Evolutionary conservation across 768 basidiomycete genomes (phyloP), one percentile per base, ranked within the genome.

Genomic region (Tricholoma terreum): DNA sequence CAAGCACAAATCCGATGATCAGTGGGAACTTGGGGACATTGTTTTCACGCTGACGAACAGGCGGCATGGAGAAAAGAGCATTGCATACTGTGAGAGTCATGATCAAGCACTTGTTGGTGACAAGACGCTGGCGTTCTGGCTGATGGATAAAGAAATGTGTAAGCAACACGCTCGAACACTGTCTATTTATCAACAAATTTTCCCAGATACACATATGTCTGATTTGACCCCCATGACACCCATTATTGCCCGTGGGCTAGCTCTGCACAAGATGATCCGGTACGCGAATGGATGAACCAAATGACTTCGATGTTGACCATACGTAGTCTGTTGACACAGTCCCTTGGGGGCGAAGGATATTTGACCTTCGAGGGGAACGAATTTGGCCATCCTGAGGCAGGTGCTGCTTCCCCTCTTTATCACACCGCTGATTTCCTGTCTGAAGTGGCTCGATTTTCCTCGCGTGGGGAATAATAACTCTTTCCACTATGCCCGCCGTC

Each of bases 71-170:
- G 97, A 99, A 77, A 92, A 86, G 76, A 94, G 90, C 62, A 84
- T 99, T 51, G 92, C 94, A 0, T 94, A 93, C 55, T 90, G 89
- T 52, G 97, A 99, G 75, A 94, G 91, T 64, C 97, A 98, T 62
- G 96, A 98, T 72, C 97, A 99, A 70, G 96, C 97, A 12, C 82
- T 99, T 27, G 97, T 99, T 0, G 97, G 97, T 11, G 97, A 99
- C 77, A 99, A 99, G 78, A 98, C 96, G 2, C 67, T 99, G 45
- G 97, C 97, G 3, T 99, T 99, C 74, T 99, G 97, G 97, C 74
- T 98, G 57, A 99, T 99, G 97, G 97, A 99, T 73, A 96, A 96
- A 74, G 97, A 98, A 73, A 99, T 99, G 97, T 98, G 95, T 94
- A 79, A 64, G 85, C 78, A 48, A 58, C 55, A 3, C 45, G n/a